Percentiles rank a stretch among this genome's conserved stretches.
These are phyloP conservation scores for Gonium pectorale DNA, from an alignment of 139 green algal genomes.

Conservation along the genomic window DNA sequence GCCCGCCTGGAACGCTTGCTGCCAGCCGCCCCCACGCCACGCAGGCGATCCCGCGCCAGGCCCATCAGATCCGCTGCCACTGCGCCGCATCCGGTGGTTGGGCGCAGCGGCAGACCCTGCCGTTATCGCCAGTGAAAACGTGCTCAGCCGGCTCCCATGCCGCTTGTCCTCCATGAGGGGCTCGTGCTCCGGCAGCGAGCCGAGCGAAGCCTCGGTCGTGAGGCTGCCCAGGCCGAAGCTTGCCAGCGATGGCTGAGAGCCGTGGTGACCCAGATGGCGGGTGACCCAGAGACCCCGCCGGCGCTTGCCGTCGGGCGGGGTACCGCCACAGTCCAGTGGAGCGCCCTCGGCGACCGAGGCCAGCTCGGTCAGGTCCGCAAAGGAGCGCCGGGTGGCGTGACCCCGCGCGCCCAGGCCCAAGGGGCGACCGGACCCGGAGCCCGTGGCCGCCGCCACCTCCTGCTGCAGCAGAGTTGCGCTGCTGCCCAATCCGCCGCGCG, in stretches of 20 bases:
- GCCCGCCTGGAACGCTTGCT: not conserved
- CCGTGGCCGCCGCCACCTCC: slow-evolving; percentile 15
- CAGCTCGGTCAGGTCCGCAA: slow-evolving; percentile 15
- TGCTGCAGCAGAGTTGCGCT: slow-evolving; percentile 22
- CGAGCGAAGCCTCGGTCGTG: not conserved
- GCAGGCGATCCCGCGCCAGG: not conserved
- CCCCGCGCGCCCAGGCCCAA: not conserved
- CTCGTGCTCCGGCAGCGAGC: slow-evolving; percentile 6
- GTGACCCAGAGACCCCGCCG: not conserved
- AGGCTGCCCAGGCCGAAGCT: not conserved
- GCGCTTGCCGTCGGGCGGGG: slow-evolving; percentile 19
- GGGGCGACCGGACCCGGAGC: not conserved
- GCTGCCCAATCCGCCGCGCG: not conserved
- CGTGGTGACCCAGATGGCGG: not conserved
- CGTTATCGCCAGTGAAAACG: not conserved
- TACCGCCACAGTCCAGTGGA: not conserved
- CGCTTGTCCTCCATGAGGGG: not conserved
- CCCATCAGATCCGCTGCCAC: slow-evolving; percentile 12
- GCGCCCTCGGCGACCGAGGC: slow-evolving; percentile 10
- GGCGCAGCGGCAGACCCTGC: not conserved
- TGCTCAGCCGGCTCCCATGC: not conserved
- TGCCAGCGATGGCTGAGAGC: not conserved
- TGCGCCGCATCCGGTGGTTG: slow-evolving; percentile 3
- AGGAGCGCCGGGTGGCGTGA: slow-evolving; percentile 4
- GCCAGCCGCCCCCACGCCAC: not conserved